phyloP scores from a whole-genome alignment of 2,329 filamentous ascomycete genomes.

The Phoma herbarum region DNA sequence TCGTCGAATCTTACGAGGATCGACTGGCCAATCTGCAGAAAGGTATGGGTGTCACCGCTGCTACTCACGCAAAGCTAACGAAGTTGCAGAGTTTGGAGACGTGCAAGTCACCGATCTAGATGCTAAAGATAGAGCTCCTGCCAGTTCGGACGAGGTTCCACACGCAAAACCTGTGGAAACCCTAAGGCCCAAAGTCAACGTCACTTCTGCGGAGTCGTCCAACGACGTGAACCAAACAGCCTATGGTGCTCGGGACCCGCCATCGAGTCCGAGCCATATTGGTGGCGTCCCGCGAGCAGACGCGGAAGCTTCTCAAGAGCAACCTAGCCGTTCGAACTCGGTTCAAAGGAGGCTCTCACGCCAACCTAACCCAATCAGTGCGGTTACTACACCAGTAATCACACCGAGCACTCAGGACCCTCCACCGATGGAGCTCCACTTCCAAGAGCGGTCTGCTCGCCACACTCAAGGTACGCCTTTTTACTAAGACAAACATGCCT shows the following conservation, averaged over 20 bases:
- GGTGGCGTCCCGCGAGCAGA: neutral
- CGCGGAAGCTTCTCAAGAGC: neutral
- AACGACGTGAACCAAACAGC: neutral
- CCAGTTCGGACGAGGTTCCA: slow-evolving; percentile 1
- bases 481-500: too few species aligned
- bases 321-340: neutral
- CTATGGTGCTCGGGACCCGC: slow-evolving; percentile 7
- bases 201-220: neutral
- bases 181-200: neutral
- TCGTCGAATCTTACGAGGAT: slow-evolving; percentile 41
- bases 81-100: slow-evolving; percentile 30
- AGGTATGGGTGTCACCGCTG: neutral
- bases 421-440: neutral
- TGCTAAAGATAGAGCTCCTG: slow-evolving; percentile 7
- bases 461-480: slow-evolving; percentile 13
- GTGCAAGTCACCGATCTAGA: slow-evolving; percentile 32
- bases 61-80: neutral
- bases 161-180: slow-evolving; percentile 11
- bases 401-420: neutral
- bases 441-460: slow-evolving; percentile 12
- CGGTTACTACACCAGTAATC: neutral
- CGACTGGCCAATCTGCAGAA: slow-evolving; percentile 38
- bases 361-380: slow-evolving; percentile 5
- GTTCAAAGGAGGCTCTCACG: neutral
- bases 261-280: slow-evolving; percentile 2